Base-by-base conservation (phyloP, 1,284 basidiomycete genomes). In the Leccinum fallax region DNA sequence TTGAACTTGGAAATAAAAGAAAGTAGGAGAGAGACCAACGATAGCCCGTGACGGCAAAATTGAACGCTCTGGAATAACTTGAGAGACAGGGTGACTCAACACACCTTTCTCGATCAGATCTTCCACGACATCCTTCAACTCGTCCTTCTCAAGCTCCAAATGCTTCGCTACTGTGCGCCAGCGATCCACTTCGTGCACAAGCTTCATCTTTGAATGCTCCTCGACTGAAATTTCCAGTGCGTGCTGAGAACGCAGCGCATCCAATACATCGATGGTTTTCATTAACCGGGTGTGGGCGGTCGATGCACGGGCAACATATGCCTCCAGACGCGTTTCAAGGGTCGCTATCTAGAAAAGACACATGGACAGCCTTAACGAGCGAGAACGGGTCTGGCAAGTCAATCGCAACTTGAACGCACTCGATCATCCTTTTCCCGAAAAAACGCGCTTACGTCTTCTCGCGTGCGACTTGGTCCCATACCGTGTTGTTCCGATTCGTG, bases 61-160 rank as follows among this genome's bases (percentile, higher is more conserved):
- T 38, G 21, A 57, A 66, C 21, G 30, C 32, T 30, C 32, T 24
- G 30, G 21, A 32, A 55, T 48, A 52, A 53, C 24, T 10, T 2
- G 28, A 4, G 13, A 49, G 40, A 52, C 15, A 46, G 34, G 4
- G 11, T 21, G 28, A 19, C 16, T 30, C 32, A 19, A 68, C 80
- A 54, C 67, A 88, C 88, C 84, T 84, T 85, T 86, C 67, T 84
- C 78, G 19, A 86, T 79, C 51, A 88, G 72, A 62, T 80, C 74
- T 51, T 80, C 67, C 1, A 88, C 83, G 6, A 79, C 84, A 55
- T 84, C 84, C 63, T 79, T 77, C 67, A 85, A 69, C 58, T 85
- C 83, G 65, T 86, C 83, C 62, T 76, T 77, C 67, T 88, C 84
- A 4, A 68, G 69, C 69, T 86, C 83, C 5, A 78, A 71, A 8